These are phyloP conservation scores for Pinus albicaulis DNA, from an alignment of 75 land plant species.

Conservation along the genomic window DNA sequence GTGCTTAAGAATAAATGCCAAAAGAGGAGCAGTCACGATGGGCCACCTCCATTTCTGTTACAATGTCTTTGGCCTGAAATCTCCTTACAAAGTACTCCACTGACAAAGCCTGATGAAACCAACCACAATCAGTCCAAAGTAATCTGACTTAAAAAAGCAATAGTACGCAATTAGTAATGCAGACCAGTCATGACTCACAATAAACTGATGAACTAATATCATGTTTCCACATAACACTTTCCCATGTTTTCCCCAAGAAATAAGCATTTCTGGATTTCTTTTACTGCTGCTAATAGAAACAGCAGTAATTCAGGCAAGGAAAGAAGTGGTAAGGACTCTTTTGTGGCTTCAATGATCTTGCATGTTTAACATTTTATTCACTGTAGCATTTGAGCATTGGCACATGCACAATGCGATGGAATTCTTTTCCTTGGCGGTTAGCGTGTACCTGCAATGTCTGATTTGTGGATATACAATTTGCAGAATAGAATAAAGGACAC, in stretches of 20 bases:
- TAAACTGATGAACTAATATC: too few species aligned
- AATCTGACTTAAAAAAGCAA: neutral
- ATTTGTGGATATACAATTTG: too few species aligned
- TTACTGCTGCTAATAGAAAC: neutral
- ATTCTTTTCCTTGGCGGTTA: neutral
- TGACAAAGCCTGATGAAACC: conserved; percentile 30
- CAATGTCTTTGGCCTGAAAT: conserved; percentile 46
- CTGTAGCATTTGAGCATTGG: neutral
- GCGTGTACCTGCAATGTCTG: neutral
- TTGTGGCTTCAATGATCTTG: neutral
- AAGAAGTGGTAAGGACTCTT: neutral
- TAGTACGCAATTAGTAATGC: neutral
- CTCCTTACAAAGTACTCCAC: conserved; percentile 50
- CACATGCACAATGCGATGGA: neutral
- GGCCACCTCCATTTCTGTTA: conserved; percentile 57
- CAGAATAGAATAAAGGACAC: too few species aligned
- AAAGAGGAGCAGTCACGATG: neutral
- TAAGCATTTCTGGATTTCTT: neutral
- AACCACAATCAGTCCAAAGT: neutral
- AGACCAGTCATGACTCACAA: neutral
- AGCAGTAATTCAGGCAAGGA: neutral
- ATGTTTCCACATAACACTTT: neutral
- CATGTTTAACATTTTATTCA: neutral
- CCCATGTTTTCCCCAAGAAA: neutral
- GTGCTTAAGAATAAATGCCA: neutral